Conservation (phyloP, 257 asterid genomes). For the Rubia yunnanensis region DNA sequence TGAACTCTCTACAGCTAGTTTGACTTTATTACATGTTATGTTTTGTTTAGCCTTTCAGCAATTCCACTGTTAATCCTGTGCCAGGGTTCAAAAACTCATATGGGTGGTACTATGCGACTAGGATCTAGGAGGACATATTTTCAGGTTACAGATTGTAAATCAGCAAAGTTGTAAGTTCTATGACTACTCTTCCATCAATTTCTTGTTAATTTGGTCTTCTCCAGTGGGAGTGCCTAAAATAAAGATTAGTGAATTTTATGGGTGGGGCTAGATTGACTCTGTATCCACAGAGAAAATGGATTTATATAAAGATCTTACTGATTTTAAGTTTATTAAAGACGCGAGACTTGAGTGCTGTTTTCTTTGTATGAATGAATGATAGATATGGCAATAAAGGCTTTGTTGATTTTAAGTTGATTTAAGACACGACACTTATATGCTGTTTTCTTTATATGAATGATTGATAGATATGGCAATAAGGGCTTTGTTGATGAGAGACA, state of each 20-base stretch:
- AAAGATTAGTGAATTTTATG: neutral
- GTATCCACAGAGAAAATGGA: neutral
- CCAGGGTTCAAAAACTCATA: constrained; percentile 44
- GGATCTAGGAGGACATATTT: constrained; percentile 41
- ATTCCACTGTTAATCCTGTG: neutral
- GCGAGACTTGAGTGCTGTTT: neutral
- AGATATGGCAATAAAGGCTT: neutral
- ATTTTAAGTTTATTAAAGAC: neutral
- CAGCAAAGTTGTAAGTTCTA: constrained; percentile 33
- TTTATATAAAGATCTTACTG: neutral
- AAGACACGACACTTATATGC: neutral
- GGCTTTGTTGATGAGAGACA: constrained; percentile 83
- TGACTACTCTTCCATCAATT: neutral
- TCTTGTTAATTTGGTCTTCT: neutral
- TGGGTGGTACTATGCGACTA: constrained; percentile 49
- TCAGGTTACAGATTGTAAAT: constrained; percentile 28
- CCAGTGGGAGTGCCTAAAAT: neutral
- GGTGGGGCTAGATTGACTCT: neutral
- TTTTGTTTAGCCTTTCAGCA: neutral
- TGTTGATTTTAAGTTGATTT: neutral
- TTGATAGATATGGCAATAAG: constrained; percentile 48
- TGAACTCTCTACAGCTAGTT: neutral
- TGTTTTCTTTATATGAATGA: constrained; percentile 5
- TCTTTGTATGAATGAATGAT: neutral
- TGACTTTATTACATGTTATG: neutral